Conservation (phyloP, 352 stramenopile genomes). For the Saprolegnia diclina region DNA sequence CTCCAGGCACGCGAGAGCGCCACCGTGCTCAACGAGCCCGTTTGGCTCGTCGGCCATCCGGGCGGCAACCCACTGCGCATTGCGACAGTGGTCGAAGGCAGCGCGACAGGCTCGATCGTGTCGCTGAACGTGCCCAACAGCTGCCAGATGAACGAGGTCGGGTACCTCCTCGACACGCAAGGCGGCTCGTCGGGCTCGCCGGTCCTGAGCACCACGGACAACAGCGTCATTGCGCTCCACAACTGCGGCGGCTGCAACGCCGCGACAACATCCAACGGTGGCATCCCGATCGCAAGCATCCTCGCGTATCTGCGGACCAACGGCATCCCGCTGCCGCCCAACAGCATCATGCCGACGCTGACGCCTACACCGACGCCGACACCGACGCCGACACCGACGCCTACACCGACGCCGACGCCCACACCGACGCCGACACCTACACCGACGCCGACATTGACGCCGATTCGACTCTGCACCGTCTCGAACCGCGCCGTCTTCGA, state of each 20-base stretch:
- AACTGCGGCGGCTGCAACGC: conserved; percentile 59
- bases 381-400: background rate
- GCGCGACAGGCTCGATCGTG: conserved; percentile 36
- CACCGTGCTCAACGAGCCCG: conserved; percentile 36
- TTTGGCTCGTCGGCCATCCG: conserved; percentile 55
- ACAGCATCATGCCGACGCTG: background rate
- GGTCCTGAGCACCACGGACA: conserved; percentile 50
- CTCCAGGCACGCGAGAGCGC: conserved; percentile 40
- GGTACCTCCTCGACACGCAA: conserved; percentile 63
- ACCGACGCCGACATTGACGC: conserved; percentile 28
- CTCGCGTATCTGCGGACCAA: conserved; percentile 41
- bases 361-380: conserved; percentile 28
- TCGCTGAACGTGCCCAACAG: conserved; percentile 36
- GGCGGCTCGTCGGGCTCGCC: conserved; percentile 67
- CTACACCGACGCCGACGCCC: background rate
- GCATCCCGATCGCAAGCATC: conserved; percentile 63
- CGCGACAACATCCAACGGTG: conserved; percentile 42
- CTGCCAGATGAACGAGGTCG: conserved; percentile 50
- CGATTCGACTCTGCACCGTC: conserved; percentile 1
- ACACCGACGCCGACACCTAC: background rate
- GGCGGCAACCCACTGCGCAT: conserved; percentile 61
- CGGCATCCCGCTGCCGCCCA: conserved; percentile 35
- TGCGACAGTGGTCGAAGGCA: conserved; percentile 40
- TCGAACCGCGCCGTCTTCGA: background rate
- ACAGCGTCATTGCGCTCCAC: conserved; percentile 58